These are phyloP conservation scores for Alternaria triticina DNA, from an alignment of 2,329 filamentous ascomycete species.

Conservation along the genomic window DNA sequence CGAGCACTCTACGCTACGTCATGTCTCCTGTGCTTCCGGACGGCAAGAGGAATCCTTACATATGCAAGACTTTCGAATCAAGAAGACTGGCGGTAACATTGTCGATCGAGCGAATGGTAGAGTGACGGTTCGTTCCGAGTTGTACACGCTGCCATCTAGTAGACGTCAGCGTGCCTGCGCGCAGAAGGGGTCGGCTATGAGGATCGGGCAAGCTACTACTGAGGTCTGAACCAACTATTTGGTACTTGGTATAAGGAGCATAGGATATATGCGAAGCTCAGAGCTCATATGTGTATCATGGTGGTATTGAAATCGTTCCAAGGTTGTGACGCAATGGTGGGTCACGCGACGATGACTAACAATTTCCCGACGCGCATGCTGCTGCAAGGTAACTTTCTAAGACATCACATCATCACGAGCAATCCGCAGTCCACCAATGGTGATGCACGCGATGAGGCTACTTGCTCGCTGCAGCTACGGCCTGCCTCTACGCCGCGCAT, in stretches of 20 bases:
- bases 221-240: not conserved
- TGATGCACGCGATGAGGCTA: conserved; percentile 26
- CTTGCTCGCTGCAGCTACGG: conserved; percentile 19
- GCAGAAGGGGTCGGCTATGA: not conserved
- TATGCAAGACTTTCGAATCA: not conserved
- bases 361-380: not conserved
- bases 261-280: not conserved
- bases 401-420: not conserved
- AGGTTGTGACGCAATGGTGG: not conserved
- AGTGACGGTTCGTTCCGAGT: not conserved
- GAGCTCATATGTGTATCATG: not conserved
- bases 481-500: conserved; percentile 22
- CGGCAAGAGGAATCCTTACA: not conserved
- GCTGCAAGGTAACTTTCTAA: not conserved
- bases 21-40: not conserved
- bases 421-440: conserved; percentile 1
- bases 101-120: not conserved
- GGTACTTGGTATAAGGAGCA: not conserved
- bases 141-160: not conserved
- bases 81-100: not conserved
- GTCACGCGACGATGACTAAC: not conserved
- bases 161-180: not conserved
- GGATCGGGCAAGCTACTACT: not conserved
- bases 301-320: not conserved
- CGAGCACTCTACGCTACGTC: not conserved